A percentile compares a stretch with the other conserved stretches of the same genome.
These are phyloP conservation scores for Leccinum rimulosum DNA, from an alignment of 768 basidiomycete species.

Conservation along the genomic window DNA sequence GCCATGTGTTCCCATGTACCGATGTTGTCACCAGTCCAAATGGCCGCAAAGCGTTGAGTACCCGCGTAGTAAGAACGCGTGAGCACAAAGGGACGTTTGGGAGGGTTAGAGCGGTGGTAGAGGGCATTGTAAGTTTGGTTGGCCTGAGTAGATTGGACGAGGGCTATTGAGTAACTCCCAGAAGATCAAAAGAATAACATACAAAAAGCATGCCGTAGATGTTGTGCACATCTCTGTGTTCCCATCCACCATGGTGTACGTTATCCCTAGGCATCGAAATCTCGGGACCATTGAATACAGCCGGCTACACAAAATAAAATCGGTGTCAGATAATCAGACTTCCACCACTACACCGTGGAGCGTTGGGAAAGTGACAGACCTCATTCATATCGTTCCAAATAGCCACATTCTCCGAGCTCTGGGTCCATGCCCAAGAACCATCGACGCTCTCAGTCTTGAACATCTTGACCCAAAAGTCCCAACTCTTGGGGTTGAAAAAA, in stretches of 20 bases:
- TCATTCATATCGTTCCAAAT: slow-evolving; percentile 99
- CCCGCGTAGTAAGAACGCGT: slow-evolving; percentile 95
- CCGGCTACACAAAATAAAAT: slow-evolving; percentile 62
- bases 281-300: slow-evolving; percentile 98
- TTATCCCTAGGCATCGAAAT: slow-evolving; percentile 78
- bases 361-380: slow-evolving; percentile 41
- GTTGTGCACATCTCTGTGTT: slow-evolving; percentile 96
- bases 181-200: slow-evolving; percentile 25
- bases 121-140: slow-evolving; percentile 84
- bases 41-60: slow-evolving; percentile 92
- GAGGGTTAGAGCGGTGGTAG: slow-evolving; percentile 65
- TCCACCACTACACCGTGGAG: neutral
- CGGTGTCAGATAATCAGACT: neutral
- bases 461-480: slow-evolving; percentile 88
- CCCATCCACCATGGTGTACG: slow-evolving; percentile 93
- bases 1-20: slow-evolving; percentile 98
- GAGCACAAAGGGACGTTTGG: slow-evolving; percentile 90
- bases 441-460: slow-evolving; percentile 62
- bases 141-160: slow-evolving; percentile 63
- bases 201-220: slow-evolving; percentile 95
- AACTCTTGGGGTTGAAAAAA: slow-evolving; percentile 88
- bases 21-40: slow-evolving; percentile 99
- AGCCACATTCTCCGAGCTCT: slow-evolving; percentile 79
- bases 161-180: neutral
- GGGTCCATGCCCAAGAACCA: slow-evolving; percentile 69